A percentile compares a stretch with the other conserved stretches of the same genome.
Conservation (phyloP, 1,139 yeast species). For the Suhomyces terraborum region DNA sequence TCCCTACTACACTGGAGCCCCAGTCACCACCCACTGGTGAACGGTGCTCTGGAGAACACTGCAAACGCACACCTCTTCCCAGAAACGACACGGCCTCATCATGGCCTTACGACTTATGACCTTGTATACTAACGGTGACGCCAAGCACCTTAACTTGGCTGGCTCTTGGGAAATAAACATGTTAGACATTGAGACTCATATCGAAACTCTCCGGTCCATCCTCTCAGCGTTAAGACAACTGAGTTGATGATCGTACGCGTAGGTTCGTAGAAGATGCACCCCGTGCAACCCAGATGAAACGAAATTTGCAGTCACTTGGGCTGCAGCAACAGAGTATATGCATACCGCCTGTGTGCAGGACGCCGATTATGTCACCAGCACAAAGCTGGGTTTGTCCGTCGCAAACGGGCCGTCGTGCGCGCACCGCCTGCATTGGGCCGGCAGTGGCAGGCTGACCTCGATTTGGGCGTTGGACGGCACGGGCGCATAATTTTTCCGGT, state of each 20-base stretch:
- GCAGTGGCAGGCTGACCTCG: background rate
- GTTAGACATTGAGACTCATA: background rate
- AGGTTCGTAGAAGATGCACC: background rate
- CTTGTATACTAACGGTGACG: constrained; percentile 9
- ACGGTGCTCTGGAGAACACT: background rate
- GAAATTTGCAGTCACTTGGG: constrained; percentile 1
- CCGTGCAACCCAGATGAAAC: constrained; percentile 3
- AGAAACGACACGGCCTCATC: too few species aligned
- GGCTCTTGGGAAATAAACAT: constrained; percentile 5
- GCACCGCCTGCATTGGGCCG: too few species aligned
- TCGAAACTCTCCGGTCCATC: too few species aligned
- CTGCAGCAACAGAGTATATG: too few species aligned
- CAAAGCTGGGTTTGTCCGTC: too few species aligned
- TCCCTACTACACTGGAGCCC: constrained; percentile 3
- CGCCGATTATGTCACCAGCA: too few species aligned
- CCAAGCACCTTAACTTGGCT: constrained; percentile 12
- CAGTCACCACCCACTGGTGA: constrained; percentile 1
- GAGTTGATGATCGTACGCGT: background rate
- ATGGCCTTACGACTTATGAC: background rate
- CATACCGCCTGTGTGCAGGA: too few species aligned
- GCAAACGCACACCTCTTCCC: too few species aligned
- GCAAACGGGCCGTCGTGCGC: too few species aligned
- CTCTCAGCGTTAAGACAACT: too few species aligned
- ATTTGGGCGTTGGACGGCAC: background rate
- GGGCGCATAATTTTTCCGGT: too few species aligned